These are phyloP conservation scores for Truncatella angustata DNA, from an alignment of 2,329 filamentous ascomycete species.

Conservation along the genomic window DNA sequence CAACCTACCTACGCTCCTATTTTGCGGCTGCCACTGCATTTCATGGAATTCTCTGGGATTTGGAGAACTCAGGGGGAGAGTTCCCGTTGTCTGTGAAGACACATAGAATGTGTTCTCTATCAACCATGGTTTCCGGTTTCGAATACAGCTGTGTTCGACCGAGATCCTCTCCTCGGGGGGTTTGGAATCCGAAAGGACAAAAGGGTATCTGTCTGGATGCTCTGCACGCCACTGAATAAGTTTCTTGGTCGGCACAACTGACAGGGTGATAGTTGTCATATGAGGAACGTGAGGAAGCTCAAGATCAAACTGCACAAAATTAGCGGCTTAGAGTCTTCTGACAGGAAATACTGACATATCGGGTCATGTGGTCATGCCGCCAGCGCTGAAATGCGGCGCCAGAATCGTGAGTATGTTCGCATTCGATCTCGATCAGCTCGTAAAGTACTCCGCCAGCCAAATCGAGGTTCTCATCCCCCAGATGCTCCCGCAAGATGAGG, in stretches of 20 bases:
- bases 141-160: constrained; percentile 32
- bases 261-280: constrained; percentile 42
- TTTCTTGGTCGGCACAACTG: constrained; percentile 36
- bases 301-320: constrained; percentile 33
- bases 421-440: constrained; percentile 46
- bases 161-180: constrained; percentile 22
- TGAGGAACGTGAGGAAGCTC: constrained; percentile 46
- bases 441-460: constrained; percentile 43
- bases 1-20: constrained; percentile 27
- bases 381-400: constrained; percentile 45
- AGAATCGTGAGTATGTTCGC: constrained; percentile 41
- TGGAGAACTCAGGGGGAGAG: constrained; percentile 33
- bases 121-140: constrained; percentile 38
- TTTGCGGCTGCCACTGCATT: constrained; percentile 36
- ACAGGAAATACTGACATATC: constrained; percentile 33
- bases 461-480: constrained; percentile 44
- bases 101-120: constrained; percentile 43
- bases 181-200: constrained; percentile 38
- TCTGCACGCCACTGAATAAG: constrained; percentile 35
- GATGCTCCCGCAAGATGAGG: constrained; percentile 39
- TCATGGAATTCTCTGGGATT: constrained; percentile 39
- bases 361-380: constrained; percentile 42
- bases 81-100: constrained; percentile 36
- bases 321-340: neutral
- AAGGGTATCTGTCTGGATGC: constrained; percentile 37